Conservation (phyloP, 2,329 filamentous ascomycete species). For the Orbilia javanica region DNA sequence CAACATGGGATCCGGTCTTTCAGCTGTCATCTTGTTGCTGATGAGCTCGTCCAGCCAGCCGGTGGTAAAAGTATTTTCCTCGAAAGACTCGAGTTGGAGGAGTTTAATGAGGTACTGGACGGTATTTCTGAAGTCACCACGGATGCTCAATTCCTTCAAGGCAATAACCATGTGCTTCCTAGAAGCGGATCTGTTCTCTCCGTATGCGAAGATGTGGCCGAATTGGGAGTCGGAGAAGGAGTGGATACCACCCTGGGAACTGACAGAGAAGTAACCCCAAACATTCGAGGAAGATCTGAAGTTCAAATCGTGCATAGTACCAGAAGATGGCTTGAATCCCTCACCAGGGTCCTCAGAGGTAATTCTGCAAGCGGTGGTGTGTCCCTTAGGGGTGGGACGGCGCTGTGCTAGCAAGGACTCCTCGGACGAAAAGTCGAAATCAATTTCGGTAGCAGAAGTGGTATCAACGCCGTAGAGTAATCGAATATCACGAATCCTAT, state of each 20-base stretch:
- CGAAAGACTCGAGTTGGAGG: conserved; percentile 96
- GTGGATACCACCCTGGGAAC: conserved; percentile 95
- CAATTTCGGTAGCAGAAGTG: conserved; percentile 85
- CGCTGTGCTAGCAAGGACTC: conserved; percentile 86
- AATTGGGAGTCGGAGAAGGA: conserved; percentile 99
- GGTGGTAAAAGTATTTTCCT: conserved; percentile 98
- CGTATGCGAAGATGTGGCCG: conserved; percentile 98
- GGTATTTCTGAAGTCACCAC: conserved; percentile 98
- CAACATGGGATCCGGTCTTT: conserved; percentile 91
- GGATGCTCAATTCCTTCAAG: conserved; percentile 98
- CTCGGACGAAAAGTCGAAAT: conserved; percentile 94
- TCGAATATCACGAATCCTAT: conserved; percentile 95
- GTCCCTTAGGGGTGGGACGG: conserved; percentile 90
- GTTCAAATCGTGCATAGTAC: conserved; percentile 99
- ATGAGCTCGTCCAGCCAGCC: conserved; percentile 99
- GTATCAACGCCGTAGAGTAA: conserved; percentile 96
- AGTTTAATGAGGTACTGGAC: conserved; percentile 99
- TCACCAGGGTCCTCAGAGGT: conserved; percentile 98
- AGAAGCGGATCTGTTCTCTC: conserved; percentile 94
- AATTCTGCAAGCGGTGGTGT: conserved; percentile 98
- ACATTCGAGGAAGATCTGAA: conserved; percentile 99
- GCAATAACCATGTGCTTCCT: conserved; percentile 99
- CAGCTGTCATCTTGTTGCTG: conserved; percentile 94
- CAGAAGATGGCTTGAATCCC: conserved; percentile 98
- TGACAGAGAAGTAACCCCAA: conserved; percentile 99